Evolutionary conservation across 2,329 filamentous ascomycete species (phyloP).

Genomic region (Mariannaea sp.): DNA sequence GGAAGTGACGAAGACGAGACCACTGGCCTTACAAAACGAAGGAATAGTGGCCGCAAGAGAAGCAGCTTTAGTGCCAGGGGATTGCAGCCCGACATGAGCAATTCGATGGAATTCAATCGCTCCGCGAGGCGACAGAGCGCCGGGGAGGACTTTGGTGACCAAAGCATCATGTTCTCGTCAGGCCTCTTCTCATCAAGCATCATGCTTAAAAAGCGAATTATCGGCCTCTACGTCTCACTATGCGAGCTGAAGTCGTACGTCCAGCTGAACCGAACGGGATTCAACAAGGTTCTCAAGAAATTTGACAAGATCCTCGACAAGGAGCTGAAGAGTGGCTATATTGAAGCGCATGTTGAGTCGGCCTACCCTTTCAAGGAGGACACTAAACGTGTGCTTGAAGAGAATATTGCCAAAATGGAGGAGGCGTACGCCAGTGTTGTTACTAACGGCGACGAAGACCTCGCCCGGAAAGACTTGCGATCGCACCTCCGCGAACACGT

Average conservation of each 20-base stretch:
- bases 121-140: constrained; percentile 67
- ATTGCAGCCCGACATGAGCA: constrained; percentile 59
- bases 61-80: constrained; percentile 46
- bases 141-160: constrained; percentile 80
- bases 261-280: constrained; percentile 95
- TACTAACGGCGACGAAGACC: constrained; percentile 75
- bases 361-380: constrained; percentile 80
- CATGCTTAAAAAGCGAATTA: constrained; percentile 89
- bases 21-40: constrained; percentile 56
- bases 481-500: constrained; percentile 94
- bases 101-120: constrained; percentile 63
- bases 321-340: constrained; percentile 76
- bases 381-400: constrained; percentile 72
- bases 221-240: constrained; percentile 85
- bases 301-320: constrained; percentile 95
- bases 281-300: constrained; percentile 95
- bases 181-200: constrained; percentile 70
- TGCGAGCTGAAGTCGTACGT: constrained; percentile 96
- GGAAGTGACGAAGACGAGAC: constrained; percentile 68
- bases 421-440: constrained; percentile 79
- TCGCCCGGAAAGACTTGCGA: constrained; percentile 83
- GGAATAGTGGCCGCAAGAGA: constrained; percentile 48
- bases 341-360: constrained; percentile 72
- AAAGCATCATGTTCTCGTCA: constrained; percentile 67
- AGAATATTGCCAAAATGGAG: constrained; percentile 76